Conservation (phyloP, 108 stramenopile genomes). For the Seminavis robusta region DNA sequence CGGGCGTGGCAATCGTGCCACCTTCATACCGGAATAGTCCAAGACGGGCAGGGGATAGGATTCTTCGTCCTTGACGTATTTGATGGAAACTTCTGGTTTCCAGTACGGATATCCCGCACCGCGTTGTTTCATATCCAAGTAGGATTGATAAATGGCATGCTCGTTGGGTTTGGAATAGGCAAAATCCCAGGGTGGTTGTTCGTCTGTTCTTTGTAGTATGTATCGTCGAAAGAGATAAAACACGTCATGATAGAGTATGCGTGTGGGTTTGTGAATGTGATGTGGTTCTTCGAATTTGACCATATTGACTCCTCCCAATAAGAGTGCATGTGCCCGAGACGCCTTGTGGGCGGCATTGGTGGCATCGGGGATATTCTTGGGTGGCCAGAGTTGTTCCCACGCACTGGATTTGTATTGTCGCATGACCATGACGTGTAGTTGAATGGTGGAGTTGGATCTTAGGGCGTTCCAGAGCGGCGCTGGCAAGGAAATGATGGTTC, state of each 20-base stretch:
- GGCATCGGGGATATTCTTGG: conserved; percentile 14
- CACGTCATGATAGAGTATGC: conserved; percentile 65
- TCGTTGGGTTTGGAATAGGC: conserved; percentile 55
- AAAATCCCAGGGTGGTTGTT: conserved; percentile 72
- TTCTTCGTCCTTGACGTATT: conserved; percentile 67
- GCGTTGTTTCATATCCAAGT: conserved; percentile 50
- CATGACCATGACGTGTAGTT: conserved; percentile 63
- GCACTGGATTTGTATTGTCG: conserved; percentile 23
- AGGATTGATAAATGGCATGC: conserved; percentile 36
- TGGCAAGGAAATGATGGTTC: conserved; percentile 52
- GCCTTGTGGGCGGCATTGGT: conserved; percentile 11
- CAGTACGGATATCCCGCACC: conserved; percentile 71
- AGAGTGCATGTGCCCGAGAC: conserved; percentile 32
- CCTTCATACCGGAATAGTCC: conserved; percentile 49
- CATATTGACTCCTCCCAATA: conserved; percentile 65
- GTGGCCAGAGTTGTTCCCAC: conserved; percentile 5
- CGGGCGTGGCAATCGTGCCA: conserved; percentile 40
- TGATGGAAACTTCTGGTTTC: conserved; percentile 81
- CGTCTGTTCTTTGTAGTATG: conserved; percentile 9
- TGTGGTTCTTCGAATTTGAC: conserved; percentile 73
- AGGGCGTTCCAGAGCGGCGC: conserved; percentile 64
- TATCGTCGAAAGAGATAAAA: conserved; percentile 48
- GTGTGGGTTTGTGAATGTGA: conserved; percentile 58
- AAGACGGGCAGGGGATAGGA: conserved; percentile 67
- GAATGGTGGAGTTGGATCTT: conserved; percentile 58